Evolutionary conservation across 768 basidiomycete species (phyloP), one percentile per base, ranked within the genome.

Genomic region (Mycena latifolia): DNA sequence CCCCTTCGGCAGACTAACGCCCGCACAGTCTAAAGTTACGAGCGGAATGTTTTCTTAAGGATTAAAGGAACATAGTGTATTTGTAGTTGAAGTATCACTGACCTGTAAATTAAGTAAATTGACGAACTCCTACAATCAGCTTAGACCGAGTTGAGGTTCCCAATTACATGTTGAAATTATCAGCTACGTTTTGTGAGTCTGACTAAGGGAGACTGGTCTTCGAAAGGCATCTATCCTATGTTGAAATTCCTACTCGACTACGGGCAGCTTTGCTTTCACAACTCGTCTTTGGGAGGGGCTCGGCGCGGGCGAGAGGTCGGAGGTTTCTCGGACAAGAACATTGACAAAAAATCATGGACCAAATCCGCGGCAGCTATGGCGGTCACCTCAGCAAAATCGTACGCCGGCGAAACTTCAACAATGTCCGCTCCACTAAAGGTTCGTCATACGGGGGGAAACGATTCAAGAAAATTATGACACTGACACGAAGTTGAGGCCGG

Each of bases 401-500:
- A 92, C 18, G 89, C 86, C 12, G 92, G 91, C 1, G 90, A 79
- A 31, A 93, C 92, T 75, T 92, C 91, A 29, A 93, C 89, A 55
- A 92, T 77, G 72, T 92, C 91, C 10, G 87, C 88, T 31, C 91
- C 92, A 35, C 90, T 90, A 72, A 15, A 48, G 39, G 1, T 50
- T 11, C 31, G 54, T 61, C n/a, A 28, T 14, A 43, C 33, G 33
- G 14, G 59, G 45, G 31, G 43, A 37, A 17, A 17, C 15, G 7
- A 35, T 22, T 41, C 24, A 33, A 41, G 24, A 22, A 17, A 17
- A 39, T 17, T 10, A 33, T n/a, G n/a, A n/a, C 22, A 71, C 89
- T 51, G 79, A 93, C 92, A 94, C 88, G 61, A 94, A 89, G 74
- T 94, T 93, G 35, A 95, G 79, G 6, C 92, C 92, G 2, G 86